phyloP scores from a whole-genome alignment of 257 asterid species.

The Eustoma russellianum region DNA sequence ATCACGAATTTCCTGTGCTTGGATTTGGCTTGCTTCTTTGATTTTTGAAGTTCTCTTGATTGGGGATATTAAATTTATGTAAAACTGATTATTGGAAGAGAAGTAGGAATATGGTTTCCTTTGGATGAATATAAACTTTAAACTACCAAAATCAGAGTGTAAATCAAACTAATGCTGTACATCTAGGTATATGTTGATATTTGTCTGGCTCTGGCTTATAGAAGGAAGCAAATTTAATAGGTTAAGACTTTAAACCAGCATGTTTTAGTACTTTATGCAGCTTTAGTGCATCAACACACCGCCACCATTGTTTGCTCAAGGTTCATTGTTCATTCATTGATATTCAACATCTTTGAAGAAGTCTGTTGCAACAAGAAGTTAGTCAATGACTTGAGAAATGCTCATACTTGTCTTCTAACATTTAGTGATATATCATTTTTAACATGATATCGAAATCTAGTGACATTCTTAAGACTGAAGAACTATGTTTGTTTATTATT shows the following conservation, averaged over 20 bases:
- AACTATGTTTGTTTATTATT: neutral
- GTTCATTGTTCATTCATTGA: neutral
- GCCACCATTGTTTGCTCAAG: no score
- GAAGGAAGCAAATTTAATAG: no score
- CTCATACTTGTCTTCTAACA: neutral
- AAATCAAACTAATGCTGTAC: no score
- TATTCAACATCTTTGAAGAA: neutral
- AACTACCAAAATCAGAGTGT: neutral
- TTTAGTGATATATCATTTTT: neutral
- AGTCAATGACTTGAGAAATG: no score
- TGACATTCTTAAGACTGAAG: neutral
- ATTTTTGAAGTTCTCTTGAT: neutral
- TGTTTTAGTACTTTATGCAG: neutral
- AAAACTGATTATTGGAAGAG: no score
- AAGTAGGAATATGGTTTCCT: no score
- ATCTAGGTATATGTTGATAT: no score
- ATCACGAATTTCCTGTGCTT: neutral
- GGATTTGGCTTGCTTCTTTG: neutral
- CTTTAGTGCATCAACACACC: neutral
- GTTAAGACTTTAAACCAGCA: no score
- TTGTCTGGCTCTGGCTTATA: no score
- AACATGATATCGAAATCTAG: no score
- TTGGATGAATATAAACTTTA: neutral
- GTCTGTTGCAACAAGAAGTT: neutral
- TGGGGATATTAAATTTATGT: neutral